Evolutionary conservation across 1,139 yeast genomes (phyloP), one percentile per base, ranked within the genome.

Genomic region (Maudiozyma humilis): DNA sequence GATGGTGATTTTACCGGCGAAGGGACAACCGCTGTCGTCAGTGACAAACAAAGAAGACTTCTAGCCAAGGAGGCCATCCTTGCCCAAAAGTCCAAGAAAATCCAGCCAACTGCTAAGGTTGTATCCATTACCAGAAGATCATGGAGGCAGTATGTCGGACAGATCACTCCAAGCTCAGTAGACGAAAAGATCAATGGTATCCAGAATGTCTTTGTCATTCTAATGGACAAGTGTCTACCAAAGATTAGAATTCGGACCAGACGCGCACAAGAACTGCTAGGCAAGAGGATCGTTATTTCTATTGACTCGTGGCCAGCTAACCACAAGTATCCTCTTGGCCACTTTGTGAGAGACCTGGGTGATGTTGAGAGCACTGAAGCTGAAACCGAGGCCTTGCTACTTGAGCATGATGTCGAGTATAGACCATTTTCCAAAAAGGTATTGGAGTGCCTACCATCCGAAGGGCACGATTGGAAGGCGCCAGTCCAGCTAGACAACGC

Each of bases 61-160:
- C 70, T 88, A 40, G 84, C 88, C 0, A 83, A 82, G 54, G 93
- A 84, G 52, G 96, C 96, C 0, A 69, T 76, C 37, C 62, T 63
- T 37, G 76, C 77, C 2, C 87, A 79, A 56, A 77, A 74, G 33
- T 69, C 71, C 32, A 64, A 60, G 41, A 75, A 73, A 52, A 66
- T 83, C 36, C 89, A 83, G 56, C 97, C 97, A 23, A 89, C 98
- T 0, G 98, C 95, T 2, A 78, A 78, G 54, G 82, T 93, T 42
- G 97, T 93, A 19, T 95, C 95, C 32, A 75, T 93, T 30, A 71
- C 81, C 41, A 82, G 88, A 66, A 78, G 99, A 63, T 86, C 93
- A 47, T 93, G 98, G 98, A 76, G 98, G 63, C 81, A 82, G 54
- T 93, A 89, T 58, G 98, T 91, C 41, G 98, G 98, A 15, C 97